Evolutionary conservation across 2,329 filamentous ascomycete genomes (phyloP), one percentile per base, ranked within the genome.

Genomic region (Fonsecaea pedrosoi): DNA sequence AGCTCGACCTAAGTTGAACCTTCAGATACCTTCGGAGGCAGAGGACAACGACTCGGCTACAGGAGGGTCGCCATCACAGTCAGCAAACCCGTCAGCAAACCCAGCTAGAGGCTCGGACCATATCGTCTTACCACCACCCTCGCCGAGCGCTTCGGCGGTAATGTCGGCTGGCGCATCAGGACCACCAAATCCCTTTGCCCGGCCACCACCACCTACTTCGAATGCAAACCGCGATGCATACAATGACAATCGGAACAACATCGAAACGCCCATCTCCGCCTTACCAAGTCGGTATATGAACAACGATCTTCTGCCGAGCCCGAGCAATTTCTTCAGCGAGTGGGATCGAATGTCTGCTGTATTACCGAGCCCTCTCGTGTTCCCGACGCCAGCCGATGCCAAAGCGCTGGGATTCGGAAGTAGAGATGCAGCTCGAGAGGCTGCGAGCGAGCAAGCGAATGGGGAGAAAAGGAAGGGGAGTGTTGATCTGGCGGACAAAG

Each of bases 111-210:
- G 64, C 37, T 78, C 79, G 0, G 84, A 85, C 58, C 80, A 88
- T 18, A 89, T 96, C 21, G 92, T 97, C 2, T 84, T 99, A 5
- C 95, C 95, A 18, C 94, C 94, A 7, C 95, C 95, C 0, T 97
- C 95, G 1, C 94, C 95, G 0, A 96, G 92, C 35, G 91, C 92
- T 2, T 91, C 91, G 25, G 88, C 92, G 2, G 83, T 98, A 6
- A 83, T 97, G 63, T 97, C 93, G 56, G 95, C 95, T 0, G 95
- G 95, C 48, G 94, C 95, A 8, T 90, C 90, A 42, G 95, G 95
- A 0, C 95, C 95, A 13, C 93, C 93, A 1, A 99, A 99, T 77
- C 95, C 95, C 0, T 99, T 98, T 77, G 95, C 95, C 7, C 86
- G 94, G 50, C 95, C 94, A 0, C 86, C 89, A 32, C 92, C 91